Evolutionary conservation across 371 early-diverging fungal genomes (phyloP).

Genomic region (Hamiltosporidium magnivora): DNA sequence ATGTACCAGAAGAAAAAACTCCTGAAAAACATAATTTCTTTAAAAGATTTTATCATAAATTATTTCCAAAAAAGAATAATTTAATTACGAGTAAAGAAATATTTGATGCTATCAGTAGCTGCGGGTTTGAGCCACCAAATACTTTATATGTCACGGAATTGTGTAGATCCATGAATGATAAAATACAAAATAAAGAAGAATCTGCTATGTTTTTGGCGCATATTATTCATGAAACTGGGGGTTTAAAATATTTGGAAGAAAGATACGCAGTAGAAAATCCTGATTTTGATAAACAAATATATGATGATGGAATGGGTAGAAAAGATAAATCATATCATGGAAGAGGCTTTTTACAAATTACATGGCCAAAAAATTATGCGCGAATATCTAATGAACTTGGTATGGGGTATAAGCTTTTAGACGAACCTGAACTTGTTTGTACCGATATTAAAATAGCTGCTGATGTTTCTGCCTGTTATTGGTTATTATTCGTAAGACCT

Average conservation of each 20-base stretch:
- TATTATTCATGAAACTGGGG: constrained; percentile 53
- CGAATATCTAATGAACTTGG: constrained; percentile 40
- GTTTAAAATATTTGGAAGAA: constrained; percentile 48
- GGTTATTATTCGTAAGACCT: constrained; percentile 45
- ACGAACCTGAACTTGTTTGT: constrained; percentile 44
- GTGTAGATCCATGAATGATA: background rate
- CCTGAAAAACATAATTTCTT: no score
- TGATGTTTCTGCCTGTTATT: constrained; percentile 49
- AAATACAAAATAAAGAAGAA: constrained; percentile 29
- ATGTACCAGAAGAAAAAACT: no score
- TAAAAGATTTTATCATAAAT: no score
- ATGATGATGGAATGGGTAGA: constrained; percentile 41
- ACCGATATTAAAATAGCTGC: constrained; percentile 44
- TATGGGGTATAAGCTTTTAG: constrained; percentile 34
- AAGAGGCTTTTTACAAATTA: constrained; percentile 55
- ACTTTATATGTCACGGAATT: no score
- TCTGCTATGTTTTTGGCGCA: constrained; percentile 55
- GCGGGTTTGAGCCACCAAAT: no score
- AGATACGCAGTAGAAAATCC: constrained; percentile 31
- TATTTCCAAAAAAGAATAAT: no score
- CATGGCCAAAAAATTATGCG: constrained; percentile 56
- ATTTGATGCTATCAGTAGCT: no score
- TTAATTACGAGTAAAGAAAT: no score
- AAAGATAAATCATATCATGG: constrained; percentile 55
- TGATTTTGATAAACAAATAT: background rate